These are phyloP conservation scores for Medicago ruthenica DNA, from an alignment of 306 rosid genomes.

Conservation along the genomic window DNA sequence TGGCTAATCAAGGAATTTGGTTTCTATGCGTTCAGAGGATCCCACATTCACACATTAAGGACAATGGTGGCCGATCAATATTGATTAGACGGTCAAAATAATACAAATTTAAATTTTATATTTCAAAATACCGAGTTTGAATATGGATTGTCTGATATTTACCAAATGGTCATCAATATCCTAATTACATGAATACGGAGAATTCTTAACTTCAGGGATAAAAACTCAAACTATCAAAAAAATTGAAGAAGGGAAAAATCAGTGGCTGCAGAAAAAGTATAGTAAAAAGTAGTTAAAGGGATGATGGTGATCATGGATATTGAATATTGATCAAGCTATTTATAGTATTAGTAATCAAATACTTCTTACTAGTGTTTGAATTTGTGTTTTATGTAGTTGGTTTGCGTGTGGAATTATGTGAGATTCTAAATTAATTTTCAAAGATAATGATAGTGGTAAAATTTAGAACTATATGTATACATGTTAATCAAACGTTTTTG, in stretches of 20 bases:
- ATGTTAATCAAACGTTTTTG: constrained; percentile 19
- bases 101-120: not conserved
- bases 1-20: not conserved
- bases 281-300: not conserved
- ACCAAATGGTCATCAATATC: not conserved
- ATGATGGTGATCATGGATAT: constrained; percentile 1
- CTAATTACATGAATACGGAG: not conserved
- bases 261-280: not conserved
- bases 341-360: constrained; percentile 14
- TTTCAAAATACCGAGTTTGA: not conserved
- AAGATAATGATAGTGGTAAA: constrained; percentile 3
- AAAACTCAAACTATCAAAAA: not conserved
- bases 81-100: not conserved
- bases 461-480: constrained; percentile 6
- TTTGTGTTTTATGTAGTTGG: constrained; percentile 22
- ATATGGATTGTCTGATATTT: not conserved
- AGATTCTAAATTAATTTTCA: constrained; percentile 26
- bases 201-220: not conserved
- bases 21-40: not conserved
- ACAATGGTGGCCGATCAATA: not conserved
- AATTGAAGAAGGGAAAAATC: not conserved
- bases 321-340: constrained; percentile 13
- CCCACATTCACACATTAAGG: not conserved
- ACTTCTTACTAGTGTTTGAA: constrained; percentile 4
- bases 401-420: constrained; percentile 18